phyloP scores from a whole-genome alignment of 139 green algal species.

The Parachlorella kessleri region DNA sequence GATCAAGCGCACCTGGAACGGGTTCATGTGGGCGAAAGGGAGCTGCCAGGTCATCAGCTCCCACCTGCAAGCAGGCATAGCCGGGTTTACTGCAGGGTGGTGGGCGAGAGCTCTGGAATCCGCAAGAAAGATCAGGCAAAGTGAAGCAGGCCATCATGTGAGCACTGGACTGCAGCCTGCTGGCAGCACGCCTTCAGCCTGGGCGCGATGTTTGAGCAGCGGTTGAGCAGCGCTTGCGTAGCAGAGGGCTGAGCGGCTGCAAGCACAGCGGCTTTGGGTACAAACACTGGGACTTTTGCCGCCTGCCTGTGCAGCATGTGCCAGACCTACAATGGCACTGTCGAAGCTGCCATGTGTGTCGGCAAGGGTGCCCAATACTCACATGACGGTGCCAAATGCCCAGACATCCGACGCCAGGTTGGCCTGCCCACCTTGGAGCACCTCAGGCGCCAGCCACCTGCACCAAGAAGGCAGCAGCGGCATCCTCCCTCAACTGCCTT shows the following conservation, averaged over 20 bases:
- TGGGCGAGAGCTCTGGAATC: too few relatives aligned
- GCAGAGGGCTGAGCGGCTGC: too few relatives aligned
- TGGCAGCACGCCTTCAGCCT: not conserved
- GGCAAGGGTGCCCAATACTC: too few relatives aligned
- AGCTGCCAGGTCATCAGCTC: constrained; percentile 21
- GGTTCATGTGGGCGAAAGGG: constrained; percentile 9
- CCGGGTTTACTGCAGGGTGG: too few relatives aligned
- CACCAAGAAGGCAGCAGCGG: not conserved
- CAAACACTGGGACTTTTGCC: too few relatives aligned
- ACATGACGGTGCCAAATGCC: constrained; percentile 66
- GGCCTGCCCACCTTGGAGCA: constrained; percentile 34
- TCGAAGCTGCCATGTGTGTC: too few relatives aligned
- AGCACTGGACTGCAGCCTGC: not conserved
- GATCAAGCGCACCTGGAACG: constrained; percentile 16
- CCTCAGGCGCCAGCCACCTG: constrained; percentile 57
- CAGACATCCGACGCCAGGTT: constrained; percentile 49
- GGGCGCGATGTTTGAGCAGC: too few relatives aligned
- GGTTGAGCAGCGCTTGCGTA: too few relatives aligned
- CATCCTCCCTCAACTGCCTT: too few relatives aligned
- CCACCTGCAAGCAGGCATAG: not conserved
- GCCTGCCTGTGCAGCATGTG: too few relatives aligned
- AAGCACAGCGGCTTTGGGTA: too few relatives aligned
- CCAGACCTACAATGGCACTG: too few relatives aligned
- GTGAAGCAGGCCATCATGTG: not conserved
- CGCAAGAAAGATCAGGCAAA: not conserved